Evolutionary conservation across 2,329 filamentous ascomycete species (phyloP).

Genomic region (Coniella vitis): DNA sequence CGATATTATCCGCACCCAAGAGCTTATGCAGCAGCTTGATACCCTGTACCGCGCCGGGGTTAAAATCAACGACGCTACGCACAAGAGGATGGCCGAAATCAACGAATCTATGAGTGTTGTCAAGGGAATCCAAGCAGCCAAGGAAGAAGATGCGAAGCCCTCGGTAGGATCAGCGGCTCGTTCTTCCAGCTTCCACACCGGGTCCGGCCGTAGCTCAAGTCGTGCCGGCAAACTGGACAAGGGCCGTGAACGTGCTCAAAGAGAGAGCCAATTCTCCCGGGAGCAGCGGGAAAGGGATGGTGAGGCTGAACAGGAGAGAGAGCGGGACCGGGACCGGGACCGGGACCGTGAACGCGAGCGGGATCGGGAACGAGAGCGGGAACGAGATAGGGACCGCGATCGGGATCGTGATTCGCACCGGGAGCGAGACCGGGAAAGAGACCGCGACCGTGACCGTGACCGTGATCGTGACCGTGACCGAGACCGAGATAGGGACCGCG

Average conservation of each 20-base stretch:
- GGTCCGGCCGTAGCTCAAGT: constrained; percentile 12
- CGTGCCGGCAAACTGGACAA: constrained; percentile 18
- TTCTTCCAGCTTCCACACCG: constrained; percentile 18
- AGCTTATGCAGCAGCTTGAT: constrained; percentile 23
- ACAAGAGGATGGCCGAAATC: constrained; percentile 24
- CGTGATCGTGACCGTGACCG: constrained; percentile 22
- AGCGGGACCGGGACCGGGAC: constrained; percentile 14
- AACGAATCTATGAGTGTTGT: constrained; percentile 33
- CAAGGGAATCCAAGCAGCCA: constrained; percentile 33
- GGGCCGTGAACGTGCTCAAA: constrained; percentile 20
- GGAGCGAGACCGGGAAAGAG: constrained; percentile 8
- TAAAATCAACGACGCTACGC: constrained; percentile 25
- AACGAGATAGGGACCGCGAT: constrained; percentile 10
- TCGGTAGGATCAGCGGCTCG: constrained; percentile 18
- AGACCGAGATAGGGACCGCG: constrained; percentile 21
- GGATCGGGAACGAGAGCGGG: constrained; percentile 15
- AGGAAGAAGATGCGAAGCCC: constrained; percentile 30
- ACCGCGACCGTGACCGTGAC: constrained; percentile 16
- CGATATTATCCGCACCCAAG: constrained; percentile 21
- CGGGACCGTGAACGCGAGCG: constrained; percentile 16
- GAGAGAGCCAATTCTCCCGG: constrained; percentile 12
- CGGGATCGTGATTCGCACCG: constrained; percentile 5
- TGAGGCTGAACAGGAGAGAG: constrained; percentile 15
- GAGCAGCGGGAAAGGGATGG: constrained; percentile 7
- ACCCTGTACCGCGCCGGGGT: constrained; percentile 27